These are phyloP conservation scores for Hibiscus tridactylites DNA, from an alignment of 345 rosid species.

Conservation along the genomic window DNA sequence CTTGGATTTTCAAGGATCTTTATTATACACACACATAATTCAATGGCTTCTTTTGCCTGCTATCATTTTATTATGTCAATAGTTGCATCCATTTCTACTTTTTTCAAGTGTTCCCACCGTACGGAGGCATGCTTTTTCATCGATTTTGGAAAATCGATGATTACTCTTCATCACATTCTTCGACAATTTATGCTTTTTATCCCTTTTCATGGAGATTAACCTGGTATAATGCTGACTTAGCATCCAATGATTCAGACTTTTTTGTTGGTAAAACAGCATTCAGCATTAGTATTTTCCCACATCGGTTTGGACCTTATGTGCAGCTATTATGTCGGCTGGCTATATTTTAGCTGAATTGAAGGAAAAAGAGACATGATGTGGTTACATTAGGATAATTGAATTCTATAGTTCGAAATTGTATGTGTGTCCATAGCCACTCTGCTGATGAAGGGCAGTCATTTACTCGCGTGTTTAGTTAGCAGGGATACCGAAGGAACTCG, in stretches of 20 bases:
- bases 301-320: neutral
- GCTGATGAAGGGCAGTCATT: neutral
- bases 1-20: constrained; percentile 23
- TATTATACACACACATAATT: neutral
- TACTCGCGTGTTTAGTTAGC: neutral
- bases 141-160: neutral
- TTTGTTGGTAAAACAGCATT: neutral
- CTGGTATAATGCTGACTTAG: neutral
- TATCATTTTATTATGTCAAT: neutral
- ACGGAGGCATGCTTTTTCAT: neutral
- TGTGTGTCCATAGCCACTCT: neutral
- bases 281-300: neutral
- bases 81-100: neutral
- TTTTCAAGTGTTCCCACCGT: neutral
- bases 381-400: neutral
- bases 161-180: neutral
- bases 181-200: neutral
- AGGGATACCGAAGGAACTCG: neutral
- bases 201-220: neutral
- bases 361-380: neutral
- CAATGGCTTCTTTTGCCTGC: neutral
- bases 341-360: neutral
- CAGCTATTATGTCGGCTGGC: neutral
- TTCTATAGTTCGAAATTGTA: neutral
- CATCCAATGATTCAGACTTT: too few relatives aligned